A percentile compares a stretch with the other conserved stretches of the same genome.
These are phyloP conservation scores for Yarrowia bubula DNA, from an alignment of 805 yeast genomes.

Conservation along the genomic window DNA sequence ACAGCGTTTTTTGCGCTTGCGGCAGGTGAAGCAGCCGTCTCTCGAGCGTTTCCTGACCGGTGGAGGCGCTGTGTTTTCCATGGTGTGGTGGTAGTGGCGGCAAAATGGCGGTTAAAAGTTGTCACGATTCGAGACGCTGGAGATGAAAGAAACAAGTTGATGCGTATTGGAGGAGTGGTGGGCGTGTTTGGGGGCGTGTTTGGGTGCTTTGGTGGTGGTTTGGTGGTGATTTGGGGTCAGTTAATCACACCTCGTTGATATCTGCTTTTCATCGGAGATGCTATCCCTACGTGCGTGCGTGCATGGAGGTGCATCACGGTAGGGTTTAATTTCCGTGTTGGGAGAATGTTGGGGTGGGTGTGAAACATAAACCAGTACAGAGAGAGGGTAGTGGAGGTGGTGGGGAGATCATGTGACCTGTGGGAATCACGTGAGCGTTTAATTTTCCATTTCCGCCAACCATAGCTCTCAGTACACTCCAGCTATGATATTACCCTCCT, in stretches of 20 bases:
- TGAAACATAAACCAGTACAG: neutral
- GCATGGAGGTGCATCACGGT: neutral
- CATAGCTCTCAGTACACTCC: no score
- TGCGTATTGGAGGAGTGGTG: no score
- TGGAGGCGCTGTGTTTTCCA: neutral
- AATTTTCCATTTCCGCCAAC: no score
- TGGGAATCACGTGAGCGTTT: no score
- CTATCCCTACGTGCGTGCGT: no score
- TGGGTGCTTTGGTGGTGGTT: no score
- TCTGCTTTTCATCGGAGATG: no score
- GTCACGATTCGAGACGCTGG: neutral
- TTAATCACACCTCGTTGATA: no score
- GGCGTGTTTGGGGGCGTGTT: neutral
- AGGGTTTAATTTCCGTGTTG: slow-evolving; percentile 17
- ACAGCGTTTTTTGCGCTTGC: slow-evolving; percentile 66
- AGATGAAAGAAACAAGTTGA: neutral
- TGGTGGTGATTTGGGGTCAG: no score
- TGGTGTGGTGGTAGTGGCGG: neutral
- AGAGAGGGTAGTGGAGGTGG: no score
- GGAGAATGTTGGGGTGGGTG: neutral
- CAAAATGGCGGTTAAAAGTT: neutral
- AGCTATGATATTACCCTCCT: no score
- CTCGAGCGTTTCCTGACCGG: slow-evolving; percentile 32
- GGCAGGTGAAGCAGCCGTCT: slow-evolving; percentile 72
- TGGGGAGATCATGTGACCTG: no score